Evolutionary conservation across 108 stramenopile genomes (phyloP).

Genomic region (Skeletonema marinoi): DNA sequence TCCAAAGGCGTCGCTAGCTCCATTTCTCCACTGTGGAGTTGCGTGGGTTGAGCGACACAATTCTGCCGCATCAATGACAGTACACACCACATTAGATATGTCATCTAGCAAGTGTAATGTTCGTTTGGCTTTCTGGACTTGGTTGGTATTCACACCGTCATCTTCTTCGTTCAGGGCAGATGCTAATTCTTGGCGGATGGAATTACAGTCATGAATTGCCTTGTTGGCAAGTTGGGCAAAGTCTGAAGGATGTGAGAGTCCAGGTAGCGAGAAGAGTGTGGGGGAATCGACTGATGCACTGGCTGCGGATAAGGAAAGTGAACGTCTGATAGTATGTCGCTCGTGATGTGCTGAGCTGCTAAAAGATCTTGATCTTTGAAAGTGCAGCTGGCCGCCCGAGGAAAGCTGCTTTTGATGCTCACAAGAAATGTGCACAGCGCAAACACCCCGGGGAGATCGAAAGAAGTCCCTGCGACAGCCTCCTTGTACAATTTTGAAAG

Average conservation of each 20-base stretch:
- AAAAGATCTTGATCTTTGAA: background rate
- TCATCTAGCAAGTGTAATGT: constrained; percentile 81
- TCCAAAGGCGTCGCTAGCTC: constrained; percentile 78
- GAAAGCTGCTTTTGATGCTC: background rate
- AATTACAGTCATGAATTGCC: constrained; percentile 66
- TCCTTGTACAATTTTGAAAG: background rate
- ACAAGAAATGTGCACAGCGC: background rate
- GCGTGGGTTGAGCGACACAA: constrained; percentile 90
- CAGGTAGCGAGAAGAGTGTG: constrained; percentile 75
- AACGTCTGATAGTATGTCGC: background rate
- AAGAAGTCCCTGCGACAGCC: background rate
- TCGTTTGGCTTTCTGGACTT: constrained; percentile 44
- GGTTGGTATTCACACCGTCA: background rate
- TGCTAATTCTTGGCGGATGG: constrained; percentile 50
- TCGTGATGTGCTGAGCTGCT: background rate
- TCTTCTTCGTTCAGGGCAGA: constrained; percentile 21
- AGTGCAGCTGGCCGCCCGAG: background rate
- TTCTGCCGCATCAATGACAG: constrained; percentile 96
- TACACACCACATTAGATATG: constrained; percentile 88
- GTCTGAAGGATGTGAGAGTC: constrained; percentile 59
- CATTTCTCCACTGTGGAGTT: constrained; percentile 65
- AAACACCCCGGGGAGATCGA: background rate
- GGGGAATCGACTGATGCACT: background rate
- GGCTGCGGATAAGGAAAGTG: background rate
- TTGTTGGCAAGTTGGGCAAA: constrained; percentile 61